Conservation (phyloP, 495 filamentous ascomycete genomes). For the Penicillium flavigenum region DNA sequence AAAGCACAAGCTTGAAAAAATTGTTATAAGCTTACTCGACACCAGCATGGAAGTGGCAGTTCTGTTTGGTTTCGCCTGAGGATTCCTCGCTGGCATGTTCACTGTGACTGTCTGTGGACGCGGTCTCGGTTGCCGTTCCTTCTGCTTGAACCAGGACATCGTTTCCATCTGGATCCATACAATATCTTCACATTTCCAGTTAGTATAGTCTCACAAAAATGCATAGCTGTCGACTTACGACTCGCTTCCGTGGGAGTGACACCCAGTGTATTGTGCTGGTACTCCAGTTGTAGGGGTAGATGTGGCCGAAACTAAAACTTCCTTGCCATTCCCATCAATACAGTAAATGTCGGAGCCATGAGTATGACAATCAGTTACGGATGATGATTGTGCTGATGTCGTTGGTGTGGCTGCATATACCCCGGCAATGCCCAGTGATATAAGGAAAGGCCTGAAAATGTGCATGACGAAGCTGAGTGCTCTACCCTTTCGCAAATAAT, state of each 20-base stretch:
- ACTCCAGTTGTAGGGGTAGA: constrained; percentile 43
- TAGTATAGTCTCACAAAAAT: background rate
- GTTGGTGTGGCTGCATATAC: constrained; percentile 24
- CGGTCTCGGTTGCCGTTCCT: constrained; percentile 14
- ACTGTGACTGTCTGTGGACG: background rate
- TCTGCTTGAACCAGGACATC: constrained; percentile 43
- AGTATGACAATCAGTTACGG: constrained; percentile 43
- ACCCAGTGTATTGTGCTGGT: constrained; percentile 51
- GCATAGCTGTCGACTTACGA: constrained; percentile 33
- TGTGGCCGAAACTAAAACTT: constrained; percentile 41
- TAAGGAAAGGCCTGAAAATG: constrained; percentile 13
- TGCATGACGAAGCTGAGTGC: constrained; percentile 7
- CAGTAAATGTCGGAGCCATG: constrained; percentile 45
- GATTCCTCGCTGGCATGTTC: constrained; percentile 15
- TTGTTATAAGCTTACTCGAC: constrained; percentile 51
- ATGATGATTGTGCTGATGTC: constrained; percentile 23
- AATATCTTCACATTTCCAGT: constrained; percentile 38
- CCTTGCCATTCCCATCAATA: constrained; percentile 36
- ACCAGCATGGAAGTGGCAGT: constrained; percentile 67
- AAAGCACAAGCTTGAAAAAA: background rate
- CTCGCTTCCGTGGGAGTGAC: constrained; percentile 49
- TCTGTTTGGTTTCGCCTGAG: constrained; percentile 17
- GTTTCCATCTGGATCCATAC: constrained; percentile 47
- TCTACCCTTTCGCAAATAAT: background rate
- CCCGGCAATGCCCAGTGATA: constrained; percentile 12